These are phyloP conservation scores for Blepharisma stoltei DNA, from an alignment of 73 alveolate genomes.

Conservation along the genomic window DNA sequence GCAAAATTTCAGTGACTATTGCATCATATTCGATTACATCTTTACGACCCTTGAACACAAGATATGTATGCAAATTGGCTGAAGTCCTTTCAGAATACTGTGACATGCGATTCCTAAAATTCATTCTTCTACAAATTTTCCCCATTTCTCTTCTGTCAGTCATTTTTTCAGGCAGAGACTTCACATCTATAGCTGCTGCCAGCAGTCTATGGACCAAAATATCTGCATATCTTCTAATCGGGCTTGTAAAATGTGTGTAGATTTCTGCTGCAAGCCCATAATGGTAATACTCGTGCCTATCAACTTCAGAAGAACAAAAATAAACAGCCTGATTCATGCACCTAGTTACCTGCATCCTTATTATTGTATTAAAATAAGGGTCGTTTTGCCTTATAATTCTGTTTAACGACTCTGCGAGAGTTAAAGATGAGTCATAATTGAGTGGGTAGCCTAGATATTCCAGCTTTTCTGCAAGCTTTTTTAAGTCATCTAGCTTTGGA, in stretches of 20 bases:
- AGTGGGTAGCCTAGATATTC: constrained; percentile 60
- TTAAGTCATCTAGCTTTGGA: constrained; percentile 73
- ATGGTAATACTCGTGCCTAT: constrained; percentile 91
- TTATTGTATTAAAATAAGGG: constrained; percentile 64
- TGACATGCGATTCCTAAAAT: constrained; percentile 88
- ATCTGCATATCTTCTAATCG: constrained; percentile 99
- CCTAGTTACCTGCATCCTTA: constrained; percentile 89
- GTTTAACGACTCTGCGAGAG: constrained; percentile 84
- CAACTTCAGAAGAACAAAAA: constrained; percentile 96
- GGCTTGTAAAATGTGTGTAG: constrained; percentile 91
- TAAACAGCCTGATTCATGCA: constrained; percentile 98
- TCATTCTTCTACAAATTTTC: constrained; percentile 71
- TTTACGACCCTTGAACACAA: constrained; percentile 56
- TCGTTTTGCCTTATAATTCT: constrained; percentile 73
- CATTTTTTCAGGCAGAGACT: constrained; percentile 87
- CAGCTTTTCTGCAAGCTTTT: constrained; percentile 57
- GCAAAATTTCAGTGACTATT: constrained; percentile 59
- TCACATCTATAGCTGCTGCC: constrained; percentile 96
- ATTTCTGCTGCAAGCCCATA: constrained; percentile 99
- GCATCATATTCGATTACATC: constrained; percentile 59
- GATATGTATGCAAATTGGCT: constrained; percentile 68
- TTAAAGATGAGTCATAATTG: constrained; percentile 52
- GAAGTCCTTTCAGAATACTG: constrained; percentile 74
- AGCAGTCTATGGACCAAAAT: constrained; percentile 98
- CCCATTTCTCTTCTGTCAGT: constrained; percentile 87